Base-by-base conservation (phyloP, 139 green algal species). In the Parachlorella kessleri region DNA sequence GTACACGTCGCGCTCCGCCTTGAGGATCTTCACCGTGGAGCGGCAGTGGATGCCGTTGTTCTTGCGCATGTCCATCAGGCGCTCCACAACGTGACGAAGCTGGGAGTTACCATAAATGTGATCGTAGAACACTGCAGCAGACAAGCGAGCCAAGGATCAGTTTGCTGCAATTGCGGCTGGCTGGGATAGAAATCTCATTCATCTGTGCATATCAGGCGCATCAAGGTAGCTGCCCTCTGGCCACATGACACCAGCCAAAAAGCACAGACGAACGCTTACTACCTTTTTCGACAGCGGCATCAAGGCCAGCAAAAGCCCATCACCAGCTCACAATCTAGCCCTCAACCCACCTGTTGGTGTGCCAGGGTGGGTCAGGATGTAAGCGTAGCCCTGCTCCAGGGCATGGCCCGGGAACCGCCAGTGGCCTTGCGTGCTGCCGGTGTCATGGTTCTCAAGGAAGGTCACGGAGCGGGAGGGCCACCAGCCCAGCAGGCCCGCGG, bases 391-490 rank as follows among this genome's bases (percentile, higher is more conserved):
- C 59, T 89, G 37, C 23, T 81, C 82, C 35, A 95, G 41, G 35
- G 89, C 72, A 24, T 94, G 75, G 2, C 55, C 28, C 0, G 95
- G 95, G 81, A 96, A 97, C 36, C 88, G 90, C 92, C 93, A 97
- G 82, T 94, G 92, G 59, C 89, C 78, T 77, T 91, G 86, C 8
- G 78, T 91, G 81, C 79, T 88, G 93, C 94, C n/a, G 35, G 92
- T 96, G 82, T 96, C 92, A 84, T 99, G 96, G 89, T 99, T 98
- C 76, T 99, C 96, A 66, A 99, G 90, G 86, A 99, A 99, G 67
- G 94, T 98, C 66, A 99, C 90, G 33, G 94, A 92, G 40, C 95
- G 91, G 21, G 86, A 94, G 37, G 96, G 96, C 96, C 94, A 98
- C 88, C 92, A 95, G 75, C 96, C 97, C 55, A 98, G 79, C 48